Base-by-base conservation (phyloP, 495 filamentous ascomycete genomes). In the Penicillium psychrofluorescens region DNA sequence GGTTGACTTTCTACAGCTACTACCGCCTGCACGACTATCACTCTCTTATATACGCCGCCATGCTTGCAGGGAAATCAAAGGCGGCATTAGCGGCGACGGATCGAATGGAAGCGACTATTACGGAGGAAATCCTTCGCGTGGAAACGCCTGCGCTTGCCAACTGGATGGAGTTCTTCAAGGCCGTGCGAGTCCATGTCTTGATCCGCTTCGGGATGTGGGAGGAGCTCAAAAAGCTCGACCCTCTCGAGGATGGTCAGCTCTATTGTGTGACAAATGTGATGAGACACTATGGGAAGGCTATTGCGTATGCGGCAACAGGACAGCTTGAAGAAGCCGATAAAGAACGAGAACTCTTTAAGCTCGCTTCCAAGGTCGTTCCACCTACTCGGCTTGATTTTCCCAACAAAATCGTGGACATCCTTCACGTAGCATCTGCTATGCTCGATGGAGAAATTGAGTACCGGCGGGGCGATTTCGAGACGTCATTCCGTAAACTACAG, bases 371-470 rank as follows among this genome's bases (percentile, higher is more conserved):
- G 22, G 4, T 22, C 4, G 22, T 22, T 22, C 22, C 22, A 22
- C 22, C 22, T 22, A 22, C 22, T 4, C 63, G 7, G 46, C 66
- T 4, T 40, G 32, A 0, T 76, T 85, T 0, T 70, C 72, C 68
- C 38, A 78, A 80, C 54, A 78, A 63, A 5, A 72, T 70, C 28
- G 50, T 56, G 13, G 76, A 81, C 42, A 73, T 82, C 12, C 57
- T 85, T 1, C 50, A 53, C 15, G 65, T 85, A 7, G 78, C 72
- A 0, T 53, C 58, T 4, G 70, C 73, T 6, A 82, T 85, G 79
- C 59, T 84, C 2, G 74, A 80, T 27, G 80, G 81, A 7, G 81
- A 85, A 50, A 61, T 85, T 34, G 72, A 77, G 40, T 85, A 84
- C 50, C 76, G 80, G 6, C 62, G 63, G 5, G 72, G 61, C 0